Conservation (phyloP, 129 eudicot genomes). For the Helianthus annuus region DNA sequence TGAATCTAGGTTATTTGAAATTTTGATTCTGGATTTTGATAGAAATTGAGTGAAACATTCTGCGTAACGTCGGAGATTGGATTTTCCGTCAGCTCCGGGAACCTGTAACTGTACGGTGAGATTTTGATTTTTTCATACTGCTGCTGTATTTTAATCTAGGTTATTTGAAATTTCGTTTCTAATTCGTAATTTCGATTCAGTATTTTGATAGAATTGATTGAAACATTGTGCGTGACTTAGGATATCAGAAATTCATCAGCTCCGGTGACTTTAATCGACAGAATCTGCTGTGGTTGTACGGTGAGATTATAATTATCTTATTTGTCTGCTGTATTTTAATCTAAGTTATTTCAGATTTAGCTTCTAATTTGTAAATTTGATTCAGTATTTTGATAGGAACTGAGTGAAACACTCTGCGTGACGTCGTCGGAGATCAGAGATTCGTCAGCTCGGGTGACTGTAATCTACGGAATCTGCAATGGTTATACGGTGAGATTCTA, state of each 20-base stretch:
- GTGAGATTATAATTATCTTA: conserved; percentile 19
- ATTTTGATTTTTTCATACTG: neutral
- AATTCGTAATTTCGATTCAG: conserved; percentile 3
- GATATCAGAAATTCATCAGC: conserved; percentile 26
- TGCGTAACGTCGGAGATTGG: conserved; percentile 17
- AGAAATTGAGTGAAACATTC: neutral
- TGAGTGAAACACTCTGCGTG: conserved; percentile 3
- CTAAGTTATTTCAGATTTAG: conserved; percentile 7
- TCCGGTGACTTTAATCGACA: conserved; percentile 21
- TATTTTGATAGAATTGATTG: neutral
- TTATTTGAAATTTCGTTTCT: conserved; percentile 2
- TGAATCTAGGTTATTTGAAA: conserved; percentile 1
- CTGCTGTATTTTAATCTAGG: conserved; percentile 13
- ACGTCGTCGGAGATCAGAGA: conserved; percentile 22
- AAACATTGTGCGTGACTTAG: neutral
- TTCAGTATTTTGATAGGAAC: neutral
- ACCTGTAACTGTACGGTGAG: conserved; percentile 26
- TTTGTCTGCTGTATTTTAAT: conserved; percentile 4
- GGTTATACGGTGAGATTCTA: conserved; percentile 26
- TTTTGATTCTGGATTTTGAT: neutral
- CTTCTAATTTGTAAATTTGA: neutral
- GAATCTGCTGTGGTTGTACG: conserved; percentile 32
- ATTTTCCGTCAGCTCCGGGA: conserved; percentile 23
- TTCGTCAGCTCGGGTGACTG: conserved; percentile 22
- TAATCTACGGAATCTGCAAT: conserved; percentile 32